Conservation (phyloP, 345 rosid species). For the Salix dunnii region DNA sequence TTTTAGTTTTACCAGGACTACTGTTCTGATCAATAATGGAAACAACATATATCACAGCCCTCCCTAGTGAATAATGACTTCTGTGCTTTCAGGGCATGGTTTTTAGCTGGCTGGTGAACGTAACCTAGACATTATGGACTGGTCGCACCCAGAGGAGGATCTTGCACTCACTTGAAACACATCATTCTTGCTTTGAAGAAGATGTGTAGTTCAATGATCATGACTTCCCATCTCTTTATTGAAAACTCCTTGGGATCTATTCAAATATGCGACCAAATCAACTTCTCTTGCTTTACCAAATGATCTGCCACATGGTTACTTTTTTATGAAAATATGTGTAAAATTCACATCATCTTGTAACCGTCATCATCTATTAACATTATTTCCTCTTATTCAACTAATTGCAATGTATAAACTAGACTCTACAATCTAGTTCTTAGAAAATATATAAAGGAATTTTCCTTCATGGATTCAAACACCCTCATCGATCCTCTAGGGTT, state of each 20-base stretch:
- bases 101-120: not conserved
- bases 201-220: not conserved
- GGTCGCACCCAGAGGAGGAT: slow-evolving; percentile 10
- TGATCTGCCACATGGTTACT: too few relatives aligned
- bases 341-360: too few relatives aligned
- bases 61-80: not conserved
- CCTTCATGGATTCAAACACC: too few relatives aligned
- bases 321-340: too few relatives aligned
- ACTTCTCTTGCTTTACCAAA: too few relatives aligned
- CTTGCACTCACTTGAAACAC: not conserved
- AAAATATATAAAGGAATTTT: too few relatives aligned
- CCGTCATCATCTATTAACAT: too few relatives aligned
- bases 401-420: too few relatives aligned
- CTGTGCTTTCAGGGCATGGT: not conserved
- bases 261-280: too few relatives aligned
- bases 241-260: not conserved
- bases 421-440: too few relatives aligned
- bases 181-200: not conserved
- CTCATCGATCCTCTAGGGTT: too few relatives aligned
- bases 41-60: not conserved
- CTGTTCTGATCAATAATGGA: slow-evolving; percentile 19
- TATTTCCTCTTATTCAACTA: too few relatives aligned
- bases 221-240: not conserved
- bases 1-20: slow-evolving; percentile 11
- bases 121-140: slow-evolving; percentile 1